Evolutionary conservation across 2,329 filamentous ascomycete species (phyloP).

Genomic region (Annulohypoxylon truncatum): DNA sequence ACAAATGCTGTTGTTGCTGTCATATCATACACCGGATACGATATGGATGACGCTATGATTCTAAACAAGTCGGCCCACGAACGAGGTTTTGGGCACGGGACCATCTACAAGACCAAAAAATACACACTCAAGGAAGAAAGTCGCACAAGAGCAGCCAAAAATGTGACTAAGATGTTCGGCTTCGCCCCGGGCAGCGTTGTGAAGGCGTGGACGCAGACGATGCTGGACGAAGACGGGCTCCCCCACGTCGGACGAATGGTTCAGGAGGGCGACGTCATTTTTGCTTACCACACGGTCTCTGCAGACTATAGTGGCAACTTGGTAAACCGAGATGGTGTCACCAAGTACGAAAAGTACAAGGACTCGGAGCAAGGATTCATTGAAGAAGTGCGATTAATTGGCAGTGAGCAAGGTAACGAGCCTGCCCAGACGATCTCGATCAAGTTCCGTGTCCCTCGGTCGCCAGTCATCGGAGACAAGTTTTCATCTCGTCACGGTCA

Average conservation of each 20-base stretch:
- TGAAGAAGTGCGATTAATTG: conserved; percentile 92
- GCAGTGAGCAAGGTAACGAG: conserved; percentile 83
- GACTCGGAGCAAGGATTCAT: conserved; percentile 88
- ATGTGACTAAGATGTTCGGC: conserved; percentile 85
- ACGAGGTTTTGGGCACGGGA: conserved; percentile 93
- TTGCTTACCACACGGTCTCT: conserved; percentile 89
- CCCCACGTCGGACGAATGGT: conserved; percentile 83
- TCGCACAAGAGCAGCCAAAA: conserved; percentile 72
- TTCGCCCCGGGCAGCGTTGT: conserved; percentile 84
- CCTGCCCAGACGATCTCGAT: conserved; percentile 89
- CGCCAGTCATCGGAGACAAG: conserved; percentile 96
- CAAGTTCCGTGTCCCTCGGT: conserved; percentile 91
- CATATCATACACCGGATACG: conserved; percentile 98
- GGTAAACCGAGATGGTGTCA: conserved; percentile 86
- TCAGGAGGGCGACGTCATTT: conserved; percentile 83
- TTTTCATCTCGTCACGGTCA: conserved; percentile 99
- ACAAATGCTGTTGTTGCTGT: conserved; percentile 96
- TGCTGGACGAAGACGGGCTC: conserved; percentile 88
- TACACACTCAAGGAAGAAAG: conserved; percentile 85
- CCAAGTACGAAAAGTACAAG: conserved; percentile 94
- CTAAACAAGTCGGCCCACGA: conserved; percentile 98
- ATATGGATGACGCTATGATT: conserved; percentile 99
- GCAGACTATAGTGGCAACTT: conserved; percentile 82
- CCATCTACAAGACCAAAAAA: conserved; percentile 98
- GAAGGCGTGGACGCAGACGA: conserved; percentile 75